A percentile compares a stretch with the other conserved stretches of the same genome.
Evolutionary conservation across 169 alveolate genomes (phyloP).

Genomic region (Prorocentrum cordatum): DNA sequence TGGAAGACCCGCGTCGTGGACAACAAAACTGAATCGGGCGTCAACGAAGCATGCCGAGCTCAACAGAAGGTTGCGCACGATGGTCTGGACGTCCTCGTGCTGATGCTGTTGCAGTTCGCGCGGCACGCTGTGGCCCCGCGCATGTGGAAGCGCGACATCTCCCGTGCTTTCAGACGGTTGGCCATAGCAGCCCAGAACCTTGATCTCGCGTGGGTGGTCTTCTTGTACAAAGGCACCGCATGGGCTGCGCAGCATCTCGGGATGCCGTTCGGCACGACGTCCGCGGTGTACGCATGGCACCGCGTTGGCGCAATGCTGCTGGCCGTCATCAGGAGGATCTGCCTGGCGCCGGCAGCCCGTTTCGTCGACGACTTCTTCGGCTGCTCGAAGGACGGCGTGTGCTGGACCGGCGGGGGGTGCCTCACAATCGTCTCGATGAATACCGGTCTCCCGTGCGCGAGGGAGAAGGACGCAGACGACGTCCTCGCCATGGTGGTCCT

Average conservation of each 20-base stretch:
- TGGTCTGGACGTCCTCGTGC: not conserved
- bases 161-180: slow-evolving; percentile 15
- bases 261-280: slow-evolving; percentile 2
- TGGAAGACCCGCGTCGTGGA: slow-evolving; percentile 22
- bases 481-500: slow-evolving; percentile 1
- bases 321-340: not conserved
- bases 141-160: slow-evolving; percentile 20
- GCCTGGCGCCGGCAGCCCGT: not conserved
- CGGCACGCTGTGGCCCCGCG: not conserved
- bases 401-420: not conserved
- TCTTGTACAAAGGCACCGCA: not conserved
- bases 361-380: slow-evolving; percentile 26
- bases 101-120: not conserved
- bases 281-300: slow-evolving; percentile 23
- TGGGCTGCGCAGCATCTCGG: not conserved
- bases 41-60: not conserved
- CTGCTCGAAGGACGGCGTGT: not conserved
- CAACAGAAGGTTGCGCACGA: not conserved
- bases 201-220: slow-evolving; percentile 11
- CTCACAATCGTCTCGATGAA: not conserved
- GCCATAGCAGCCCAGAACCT: not conserved
- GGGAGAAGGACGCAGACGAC: slow-evolving; percentile 24
- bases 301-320: not conserved
- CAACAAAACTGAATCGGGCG: slow-evolving; percentile 11
- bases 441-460: slow-evolving; percentile 14